Conservation (phyloP, 2,329 filamentous ascomycete species). For the Fusarium anthophilum region DNA sequence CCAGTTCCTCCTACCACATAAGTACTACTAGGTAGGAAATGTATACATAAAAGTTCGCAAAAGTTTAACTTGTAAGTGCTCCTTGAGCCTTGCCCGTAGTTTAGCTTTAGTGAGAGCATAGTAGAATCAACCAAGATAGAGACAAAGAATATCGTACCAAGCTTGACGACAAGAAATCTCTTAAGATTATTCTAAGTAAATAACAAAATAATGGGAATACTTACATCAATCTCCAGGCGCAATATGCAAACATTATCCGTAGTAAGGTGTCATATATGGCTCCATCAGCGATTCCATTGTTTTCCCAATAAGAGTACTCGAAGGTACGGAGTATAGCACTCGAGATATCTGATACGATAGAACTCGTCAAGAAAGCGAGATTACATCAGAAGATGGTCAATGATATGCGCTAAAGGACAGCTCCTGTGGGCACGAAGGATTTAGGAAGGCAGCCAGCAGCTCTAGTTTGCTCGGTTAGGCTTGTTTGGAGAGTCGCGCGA, state of each 20-base stretch:
- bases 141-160: neutral
- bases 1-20: neutral
- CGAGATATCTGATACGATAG: neutral
- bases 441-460: slow-evolving; percentile 2
- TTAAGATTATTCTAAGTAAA: neutral
- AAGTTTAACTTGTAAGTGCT: neutral
- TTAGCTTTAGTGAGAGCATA: neutral
- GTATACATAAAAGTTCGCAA: neutral
- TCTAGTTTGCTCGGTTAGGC: slow-evolving; percentile 12
- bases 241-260: neutral
- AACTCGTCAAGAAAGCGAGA: slow-evolving; percentile 16
- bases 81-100: neutral
- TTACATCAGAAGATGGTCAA: slow-evolving; percentile 24
- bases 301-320: neutral
- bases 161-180: neutral
- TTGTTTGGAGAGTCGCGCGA: slow-evolving; percentile 33
- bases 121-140: neutral
- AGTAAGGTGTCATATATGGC: neutral
- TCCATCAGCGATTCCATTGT: neutral
- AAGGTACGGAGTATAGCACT: neutral
- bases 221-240: neutral
- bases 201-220: neutral
- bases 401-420: slow-evolving; percentile 29
- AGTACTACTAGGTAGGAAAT: neutral
- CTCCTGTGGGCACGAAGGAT: slow-evolving; percentile 22